These are phyloP conservation scores for Arthrobotrys megalospora DNA, from an alignment of 2,329 filamentous ascomycete species.

Conservation along the genomic window DNA sequence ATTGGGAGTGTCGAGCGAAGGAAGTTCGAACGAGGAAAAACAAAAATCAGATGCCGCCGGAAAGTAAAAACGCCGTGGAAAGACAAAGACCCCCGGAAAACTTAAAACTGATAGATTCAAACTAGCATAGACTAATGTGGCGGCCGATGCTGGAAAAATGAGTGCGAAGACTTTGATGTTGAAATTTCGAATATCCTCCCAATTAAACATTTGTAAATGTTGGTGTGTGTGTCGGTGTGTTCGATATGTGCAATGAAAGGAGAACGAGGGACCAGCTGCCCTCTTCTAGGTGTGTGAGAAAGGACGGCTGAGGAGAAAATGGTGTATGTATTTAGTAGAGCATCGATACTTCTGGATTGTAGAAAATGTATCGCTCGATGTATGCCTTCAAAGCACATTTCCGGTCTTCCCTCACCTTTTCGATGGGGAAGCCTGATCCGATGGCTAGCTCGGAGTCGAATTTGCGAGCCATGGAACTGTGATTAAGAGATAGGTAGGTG, in stretches of 20 bases:
- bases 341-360: constrained; percentile 43
- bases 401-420: constrained; percentile 51
- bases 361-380: constrained; percentile 59
- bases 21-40: constrained; percentile 4
- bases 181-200: constrained; percentile 35
- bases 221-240: constrained; percentile 9
- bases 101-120: constrained; percentile 12
- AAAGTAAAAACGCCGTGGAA: constrained; percentile 32
- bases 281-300: neutral
- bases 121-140: constrained; percentile 1
- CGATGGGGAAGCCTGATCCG: constrained; percentile 53
- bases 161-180: constrained; percentile 11
- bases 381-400: constrained; percentile 55
- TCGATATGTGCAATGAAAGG: constrained; percentile 56
- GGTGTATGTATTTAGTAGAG: constrained; percentile 28
- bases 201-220: constrained; percentile 50
- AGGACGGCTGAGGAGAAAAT: neutral
- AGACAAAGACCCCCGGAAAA: constrained; percentile 17
- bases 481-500: constrained; percentile 57
- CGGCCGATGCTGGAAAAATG: constrained; percentile 20
- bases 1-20: constrained; percentile 1
- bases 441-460: constrained; percentile 55
- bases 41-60: constrained; percentile 30
- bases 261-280: constrained; percentile 49
- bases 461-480: constrained; percentile 57